Conservation (phyloP, 2,329 filamentous ascomycete genomes). For the Venturiaceae sp. region DNA sequence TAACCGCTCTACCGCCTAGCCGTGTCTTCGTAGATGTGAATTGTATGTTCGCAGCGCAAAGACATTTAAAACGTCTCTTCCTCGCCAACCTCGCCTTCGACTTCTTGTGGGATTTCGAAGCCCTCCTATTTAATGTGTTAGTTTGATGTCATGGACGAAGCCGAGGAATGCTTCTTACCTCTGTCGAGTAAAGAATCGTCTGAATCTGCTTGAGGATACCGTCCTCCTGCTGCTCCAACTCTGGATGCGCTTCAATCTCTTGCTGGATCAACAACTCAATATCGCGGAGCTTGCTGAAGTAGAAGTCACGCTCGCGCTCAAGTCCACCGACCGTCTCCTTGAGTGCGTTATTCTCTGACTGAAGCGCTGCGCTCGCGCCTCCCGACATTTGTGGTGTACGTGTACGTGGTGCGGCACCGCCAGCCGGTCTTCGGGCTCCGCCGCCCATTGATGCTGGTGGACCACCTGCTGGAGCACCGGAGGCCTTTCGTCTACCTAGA, state of each 20-base stretch:
- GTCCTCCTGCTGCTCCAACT: slow-evolving; percentile 89
- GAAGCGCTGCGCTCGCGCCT: slow-evolving; percentile 60
- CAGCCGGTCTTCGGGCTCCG: slow-evolving; percentile 35
- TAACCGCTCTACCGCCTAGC: not conserved
- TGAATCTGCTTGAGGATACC: slow-evolving; percentile 93
- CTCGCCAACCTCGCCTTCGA: slow-evolving; percentile 53
- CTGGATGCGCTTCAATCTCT: slow-evolving; percentile 83
- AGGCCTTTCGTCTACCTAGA: slow-evolving; percentile 71
- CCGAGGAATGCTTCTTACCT: slow-evolving; percentile 38
- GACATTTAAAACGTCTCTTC: slow-evolving; percentile 63
- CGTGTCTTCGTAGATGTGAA: not conserved
- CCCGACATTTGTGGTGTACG: slow-evolving; percentile 34
- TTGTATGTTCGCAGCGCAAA: not conserved
- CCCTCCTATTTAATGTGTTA: slow-evolving; percentile 26
- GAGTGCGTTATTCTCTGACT: slow-evolving; percentile 76
- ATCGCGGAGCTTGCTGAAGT: slow-evolving; percentile 96
- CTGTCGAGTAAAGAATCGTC: slow-evolving; percentile 92
- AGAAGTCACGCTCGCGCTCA: slow-evolving; percentile 95
- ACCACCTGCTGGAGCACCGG: slow-evolving; percentile 45
- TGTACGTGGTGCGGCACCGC: slow-evolving; percentile 30
- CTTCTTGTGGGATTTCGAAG: slow-evolving; percentile 82
- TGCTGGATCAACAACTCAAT: slow-evolving; percentile 93
- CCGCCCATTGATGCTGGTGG: slow-evolving; percentile 46
- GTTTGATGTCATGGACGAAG: not conserved
- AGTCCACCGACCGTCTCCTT: slow-evolving; percentile 94